Conservation (phyloP, 2,329 filamentous ascomycete species). For the Graphilbum ipis-grandicollis region DNA sequence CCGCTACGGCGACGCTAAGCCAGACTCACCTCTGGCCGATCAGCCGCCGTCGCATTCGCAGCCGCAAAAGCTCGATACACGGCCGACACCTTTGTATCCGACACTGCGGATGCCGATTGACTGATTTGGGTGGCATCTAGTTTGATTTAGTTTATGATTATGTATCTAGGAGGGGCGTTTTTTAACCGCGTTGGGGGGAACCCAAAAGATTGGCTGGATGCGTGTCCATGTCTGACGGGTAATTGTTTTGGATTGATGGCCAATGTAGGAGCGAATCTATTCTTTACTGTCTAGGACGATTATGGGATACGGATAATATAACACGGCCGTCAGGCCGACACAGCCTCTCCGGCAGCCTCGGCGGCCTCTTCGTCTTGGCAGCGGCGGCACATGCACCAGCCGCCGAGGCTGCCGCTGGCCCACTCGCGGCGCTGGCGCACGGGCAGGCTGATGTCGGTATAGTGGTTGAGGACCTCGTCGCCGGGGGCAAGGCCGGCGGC, state of each 20-base stretch:
- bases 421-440: slow-evolving; percentile 76
- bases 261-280: no score
- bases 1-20: not conserved
- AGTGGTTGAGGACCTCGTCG: slow-evolving; percentile 83
- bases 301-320: no score
- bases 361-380: slow-evolving; percentile 53
- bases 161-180: no score
- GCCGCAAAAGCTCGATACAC: slow-evolving; percentile 3
- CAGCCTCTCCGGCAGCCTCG: slow-evolving; percentile 7
- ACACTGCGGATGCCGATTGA: slow-evolving; percentile 7
- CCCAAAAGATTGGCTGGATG: no score
- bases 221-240: no score
- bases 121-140: not conserved
- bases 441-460: slow-evolving; percentile 68
- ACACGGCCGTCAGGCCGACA: no score
- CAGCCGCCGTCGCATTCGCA: slow-evolving; percentile 13
- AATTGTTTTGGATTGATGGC: no score
- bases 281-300: no score
- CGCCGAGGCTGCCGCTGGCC: slow-evolving; percentile 74
- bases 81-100: slow-evolving; percentile 7
- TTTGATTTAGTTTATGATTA: no score
- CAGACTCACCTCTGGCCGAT: no score
- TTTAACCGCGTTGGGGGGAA: no score
- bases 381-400: slow-evolving; percentile 70
- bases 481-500: slow-evolving; percentile 48